Evolutionary conservation across 768 basidiomycete genomes (phyloP), one percentile per base, ranked within the genome.

Genomic region (Mycena galericulata): DNA sequence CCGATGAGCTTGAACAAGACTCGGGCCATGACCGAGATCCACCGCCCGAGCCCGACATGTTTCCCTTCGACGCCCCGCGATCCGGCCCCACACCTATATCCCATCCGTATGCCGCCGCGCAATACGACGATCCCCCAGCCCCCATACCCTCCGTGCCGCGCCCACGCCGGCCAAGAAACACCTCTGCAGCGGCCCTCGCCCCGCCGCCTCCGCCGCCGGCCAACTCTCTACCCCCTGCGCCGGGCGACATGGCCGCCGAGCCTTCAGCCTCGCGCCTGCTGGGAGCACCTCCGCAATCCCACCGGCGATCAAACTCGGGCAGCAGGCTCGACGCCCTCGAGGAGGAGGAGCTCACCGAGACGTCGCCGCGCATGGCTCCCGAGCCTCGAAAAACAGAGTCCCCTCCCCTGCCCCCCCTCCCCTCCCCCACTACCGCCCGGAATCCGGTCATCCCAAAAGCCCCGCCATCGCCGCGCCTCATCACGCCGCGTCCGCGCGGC

Each of bases 341-440:
- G 65, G 92, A 94, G 75, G 92, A 93, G 74, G 74, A 76, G 34
- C 86, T 85, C 61, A 83, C 81, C 14, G 62, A 67, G 56, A 65
- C 30, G 18, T 49, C 79, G 49, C 75, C 77, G 43, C 76, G 78
- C 29, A 73, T 75, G 61, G 76, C 78, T 59, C 76, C 83, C 41
- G 85, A 86, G 32, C 86, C 34, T 6, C 34, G 34, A 36, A 36
- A 36, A 36, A 14, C 34, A 72, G 88, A 89, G 45, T 88, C 88
- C 11, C 92, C 87, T 63, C 92, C 90, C 22, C 80, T 92, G 15
- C 92, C 91, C 20, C 90, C 90, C 47, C 76, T 92, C 53, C 91
- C 90, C 43, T 84, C 87, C 5, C 58, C 68, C n/a, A 6, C 86
- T 85, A 54, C 77, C 81, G 15, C 72, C 76, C 30, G 72, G 77